phyloP scores from a whole-genome alignment of 495 filamentous ascomycete species.

The Penicillium flavigenum region DNA sequence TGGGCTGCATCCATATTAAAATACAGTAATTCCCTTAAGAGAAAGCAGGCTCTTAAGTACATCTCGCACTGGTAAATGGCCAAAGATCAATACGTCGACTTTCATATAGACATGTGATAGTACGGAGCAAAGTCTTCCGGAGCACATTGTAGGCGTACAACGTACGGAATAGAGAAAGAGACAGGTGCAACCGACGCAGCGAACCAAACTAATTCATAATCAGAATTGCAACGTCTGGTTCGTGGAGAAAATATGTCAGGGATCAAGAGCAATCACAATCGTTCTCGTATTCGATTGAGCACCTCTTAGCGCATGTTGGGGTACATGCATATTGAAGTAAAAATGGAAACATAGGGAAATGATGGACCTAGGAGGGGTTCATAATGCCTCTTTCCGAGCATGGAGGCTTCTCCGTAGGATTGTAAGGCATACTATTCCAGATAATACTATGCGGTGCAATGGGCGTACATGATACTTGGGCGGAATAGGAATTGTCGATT shows the following conservation, averaged over 20 bases:
- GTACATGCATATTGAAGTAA: conserved; percentile 4
- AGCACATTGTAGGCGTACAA: background rate
- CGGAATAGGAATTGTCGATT: background rate
- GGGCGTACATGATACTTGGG: background rate
- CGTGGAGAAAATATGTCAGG: background rate
- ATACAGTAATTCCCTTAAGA: background rate
- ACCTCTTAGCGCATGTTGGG: conserved; percentile 9
- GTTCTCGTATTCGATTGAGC: conserved; percentile 5
- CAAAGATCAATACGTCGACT: background rate
- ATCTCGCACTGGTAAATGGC: background rate
- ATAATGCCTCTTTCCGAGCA: background rate
- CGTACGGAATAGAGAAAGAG: background rate
- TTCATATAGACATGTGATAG: conserved; percentile 7
- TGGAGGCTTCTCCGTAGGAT: background rate
- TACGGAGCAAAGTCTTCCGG: conserved; percentile 11
- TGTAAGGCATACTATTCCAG: too few relatives aligned
- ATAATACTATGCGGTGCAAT: background rate
- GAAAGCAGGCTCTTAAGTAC: background rate
- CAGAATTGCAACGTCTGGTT: background rate
- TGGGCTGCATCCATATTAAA: background rate
- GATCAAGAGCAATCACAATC: background rate
- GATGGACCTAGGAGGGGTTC: background rate
- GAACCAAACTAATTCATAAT: background rate
- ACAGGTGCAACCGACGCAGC: background rate
- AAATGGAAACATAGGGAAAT: background rate